Percentiles rank a stretch among this genome's conserved stretches.
These are phyloP conservation scores for Candida verbasci DNA, from an alignment of 805 yeast species.

Conservation along the genomic window DNA sequence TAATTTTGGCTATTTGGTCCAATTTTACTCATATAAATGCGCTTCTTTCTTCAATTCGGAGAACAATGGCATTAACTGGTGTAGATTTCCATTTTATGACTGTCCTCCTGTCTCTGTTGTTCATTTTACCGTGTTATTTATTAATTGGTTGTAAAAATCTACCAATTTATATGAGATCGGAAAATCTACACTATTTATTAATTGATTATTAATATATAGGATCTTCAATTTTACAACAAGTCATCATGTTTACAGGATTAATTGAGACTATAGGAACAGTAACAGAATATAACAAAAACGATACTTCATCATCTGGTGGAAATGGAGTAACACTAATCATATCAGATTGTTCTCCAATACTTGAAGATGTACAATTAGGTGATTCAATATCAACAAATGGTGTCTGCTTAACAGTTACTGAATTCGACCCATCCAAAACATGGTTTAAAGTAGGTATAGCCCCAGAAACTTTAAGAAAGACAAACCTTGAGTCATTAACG, in stretches of 20 bases:
- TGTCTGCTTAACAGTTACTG: constrained; percentile 87
- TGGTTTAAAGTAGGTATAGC: constrained; percentile 86
- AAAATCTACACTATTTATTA: too few relatives aligned
- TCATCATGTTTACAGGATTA: constrained; percentile 97
- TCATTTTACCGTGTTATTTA: too few relatives aligned
- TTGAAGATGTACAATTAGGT: constrained; percentile 83
- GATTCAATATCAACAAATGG: constrained; percentile 93
- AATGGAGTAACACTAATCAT: constrained; percentile 72
- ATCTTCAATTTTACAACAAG: too few relatives aligned
- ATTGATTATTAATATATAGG: neutral
- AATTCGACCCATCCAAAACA: constrained; percentile 46
- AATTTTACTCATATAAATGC: too few relatives aligned
- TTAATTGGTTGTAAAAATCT: too few relatives aligned
- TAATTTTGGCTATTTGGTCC: too few relatives aligned
- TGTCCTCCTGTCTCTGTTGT: too few relatives aligned
- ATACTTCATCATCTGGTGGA: constrained; percentile 54
- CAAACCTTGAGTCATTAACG: constrained; percentile 63
- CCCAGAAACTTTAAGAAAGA: constrained; percentile 83
- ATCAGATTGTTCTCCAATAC: constrained; percentile 54
- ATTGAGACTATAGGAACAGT: constrained; percentile 81
- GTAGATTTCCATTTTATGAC: too few relatives aligned
- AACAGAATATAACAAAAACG: constrained; percentile 41
- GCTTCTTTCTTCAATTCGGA: too few relatives aligned
- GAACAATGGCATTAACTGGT: too few relatives aligned
- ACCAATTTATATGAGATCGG: too few relatives aligned